A percentile compares a stretch with the other conserved stretches of the same genome.
Evolutionary conservation across 2,329 filamentous ascomycete genomes (phyloP).

Genomic region (Hortaea werneckii): DNA sequence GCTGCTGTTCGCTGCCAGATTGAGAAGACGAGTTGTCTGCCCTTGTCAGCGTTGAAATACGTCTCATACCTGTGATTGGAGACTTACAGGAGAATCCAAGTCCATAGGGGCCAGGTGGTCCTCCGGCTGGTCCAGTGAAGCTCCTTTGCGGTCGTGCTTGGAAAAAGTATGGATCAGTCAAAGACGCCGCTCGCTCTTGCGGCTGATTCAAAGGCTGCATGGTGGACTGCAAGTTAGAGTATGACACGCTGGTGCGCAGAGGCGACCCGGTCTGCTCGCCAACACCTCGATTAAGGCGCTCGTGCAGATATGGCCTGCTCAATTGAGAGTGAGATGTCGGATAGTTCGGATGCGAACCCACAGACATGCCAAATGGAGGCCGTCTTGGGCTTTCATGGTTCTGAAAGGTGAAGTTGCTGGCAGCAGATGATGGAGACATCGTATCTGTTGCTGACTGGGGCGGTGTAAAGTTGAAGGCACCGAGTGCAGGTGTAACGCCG

Average conservation of each 20-base stretch:
- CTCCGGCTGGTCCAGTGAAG: constrained; percentile 9
- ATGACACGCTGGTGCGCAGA: constrained; percentile 38
- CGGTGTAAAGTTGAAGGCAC: constrained; percentile 54
- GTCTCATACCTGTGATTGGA: background rate
- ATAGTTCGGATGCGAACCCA: constrained; percentile 7
- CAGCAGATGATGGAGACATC: constrained; percentile 34
- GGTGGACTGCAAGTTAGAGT: constrained; percentile 19
- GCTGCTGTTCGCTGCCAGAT: constrained; percentile 3
- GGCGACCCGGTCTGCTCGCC: constrained; percentile 36
- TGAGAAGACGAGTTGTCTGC: constrained; percentile 10
- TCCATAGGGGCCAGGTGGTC: constrained; percentile 17
- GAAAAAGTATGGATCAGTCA: constrained; percentile 16
- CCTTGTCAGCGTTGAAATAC: constrained; percentile 3
- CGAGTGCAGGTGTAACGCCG: constrained; percentile 57
- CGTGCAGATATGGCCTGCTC: constrained; percentile 35
- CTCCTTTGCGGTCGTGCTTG: constrained; percentile 12
- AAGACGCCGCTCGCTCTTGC: constrained; percentile 15
- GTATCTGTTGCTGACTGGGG: constrained; percentile 40
- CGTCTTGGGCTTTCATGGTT: constrained; percentile 14
- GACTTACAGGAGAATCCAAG: constrained; percentile 25
- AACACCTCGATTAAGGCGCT: constrained; percentile 30
- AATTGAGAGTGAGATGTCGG: constrained; percentile 25
- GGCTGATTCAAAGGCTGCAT: constrained; percentile 4
- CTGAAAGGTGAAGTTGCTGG: constrained; percentile 30
- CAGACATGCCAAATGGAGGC: constrained; percentile 11